Base-by-base conservation (phyloP, 768 basidiomycete species). In the Psilocybe tampanensis region DNA sequence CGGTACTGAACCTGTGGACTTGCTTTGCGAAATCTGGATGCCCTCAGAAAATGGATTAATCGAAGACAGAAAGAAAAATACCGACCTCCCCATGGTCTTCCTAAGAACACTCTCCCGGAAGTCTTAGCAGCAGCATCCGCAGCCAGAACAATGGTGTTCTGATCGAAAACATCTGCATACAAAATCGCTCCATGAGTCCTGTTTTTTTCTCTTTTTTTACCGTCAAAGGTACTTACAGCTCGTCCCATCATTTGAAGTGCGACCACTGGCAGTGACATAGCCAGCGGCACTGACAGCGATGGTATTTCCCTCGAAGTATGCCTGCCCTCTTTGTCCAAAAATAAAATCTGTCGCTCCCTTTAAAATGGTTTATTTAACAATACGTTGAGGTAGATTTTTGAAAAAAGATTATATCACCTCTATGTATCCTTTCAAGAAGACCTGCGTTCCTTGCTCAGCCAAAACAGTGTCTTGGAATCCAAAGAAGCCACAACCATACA, bases 291-390 rank as follows among this genome's bases (percentile, higher is more conserved):
- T 73, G 7, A 79, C 73, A 0, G 70, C 80, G 23, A 83, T 79
- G 0, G 79, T 81, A 55, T 80, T 81, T 1, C 76, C 74, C 12
- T 77, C 78, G 52, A 82, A 82, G 66, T 76, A 82, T 1, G 79
- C 80, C 39, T 68, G 66, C 5, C 76, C 77, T 41, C 44, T 36
- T 33, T 74, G 76, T 9, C 82, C 82, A 54, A 81, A 82, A 44
- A 82, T 80, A 56, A 83, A 83, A 58, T 83, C 80, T 1, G 71
- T 70, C 0, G 79, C 80, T 36, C 80, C 80, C 78, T 81, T 21
- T n/a, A 72, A 58, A 80, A 79, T 5, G 29, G 9, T 29, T 63
- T n/a, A n/a, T n/a, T n/a, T n/a, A n/a, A n/a, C n/a, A n/a, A 45
- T 2, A 39, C 3, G 12, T 19, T 33, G 22, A 50, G 11, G 26